Conservation (phyloP, 805 yeast genomes). For the Grigorovia yakushimaensis region DNA sequence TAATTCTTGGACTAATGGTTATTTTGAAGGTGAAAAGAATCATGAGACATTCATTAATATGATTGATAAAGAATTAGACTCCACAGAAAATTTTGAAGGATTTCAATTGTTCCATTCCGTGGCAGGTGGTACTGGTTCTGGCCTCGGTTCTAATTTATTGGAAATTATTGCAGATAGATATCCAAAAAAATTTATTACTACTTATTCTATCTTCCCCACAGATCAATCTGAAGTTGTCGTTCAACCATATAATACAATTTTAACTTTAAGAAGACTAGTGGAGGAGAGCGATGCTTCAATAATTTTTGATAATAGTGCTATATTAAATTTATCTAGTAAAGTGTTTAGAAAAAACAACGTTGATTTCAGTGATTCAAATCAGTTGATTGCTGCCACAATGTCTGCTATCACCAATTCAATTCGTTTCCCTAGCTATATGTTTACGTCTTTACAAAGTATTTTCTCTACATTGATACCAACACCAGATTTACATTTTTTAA, state of each 20-base stretch:
- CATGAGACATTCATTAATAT: conserved; percentile 70
- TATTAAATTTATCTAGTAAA: conserved; percentile 59
- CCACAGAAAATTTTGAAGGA: conserved; percentile 80
- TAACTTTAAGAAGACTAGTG: conserved; percentile 72
- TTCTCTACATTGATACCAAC: conserved; percentile 77
- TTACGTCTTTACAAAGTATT: conserved; percentile 74
- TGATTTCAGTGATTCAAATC: conserved; percentile 72
- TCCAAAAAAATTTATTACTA: conserved; percentile 71
- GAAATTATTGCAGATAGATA: conserved; percentile 75
- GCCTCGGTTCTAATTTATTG: conserved; percentile 75
- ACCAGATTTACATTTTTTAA: conserved; percentile 68
- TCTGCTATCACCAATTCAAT: conserved; percentile 79
- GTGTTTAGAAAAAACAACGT: conserved; percentile 48
- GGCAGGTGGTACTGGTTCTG: conserved; percentile 98
- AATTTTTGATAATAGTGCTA: conserved; percentile 86
- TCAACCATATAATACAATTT: conserved; percentile 86
- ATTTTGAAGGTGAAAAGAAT: conserved; percentile 57
- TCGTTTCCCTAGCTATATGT: conserved; percentile 86
- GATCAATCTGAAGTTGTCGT: conserved; percentile 91
- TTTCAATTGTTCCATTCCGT: conserved; percentile 89
- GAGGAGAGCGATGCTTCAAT: conserved; percentile 79
- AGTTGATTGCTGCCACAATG: conserved; percentile 74
- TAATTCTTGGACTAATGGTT: conserved; percentile 92
- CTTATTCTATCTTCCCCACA: conserved; percentile 80
- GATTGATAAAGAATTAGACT: conserved; percentile 83